Evolutionary conservation across 148 eudicot genomes (phyloP).

Genomic region (Nepenthes gracilis): DNA sequence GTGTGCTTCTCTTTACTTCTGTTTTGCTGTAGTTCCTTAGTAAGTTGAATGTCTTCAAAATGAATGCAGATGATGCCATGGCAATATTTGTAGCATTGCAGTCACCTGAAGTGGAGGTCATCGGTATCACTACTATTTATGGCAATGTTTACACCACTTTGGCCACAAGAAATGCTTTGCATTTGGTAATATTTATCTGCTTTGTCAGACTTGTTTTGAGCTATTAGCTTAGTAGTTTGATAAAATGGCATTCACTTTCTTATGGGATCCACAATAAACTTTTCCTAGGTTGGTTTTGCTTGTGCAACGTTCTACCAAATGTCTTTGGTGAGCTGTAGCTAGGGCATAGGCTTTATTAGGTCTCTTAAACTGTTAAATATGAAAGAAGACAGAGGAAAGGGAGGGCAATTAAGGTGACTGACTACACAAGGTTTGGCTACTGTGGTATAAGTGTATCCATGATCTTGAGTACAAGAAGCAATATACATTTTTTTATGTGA

Average conservation of each 20-base stretch:
- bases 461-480: too few relatives aligned
- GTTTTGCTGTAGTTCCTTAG: background rate
- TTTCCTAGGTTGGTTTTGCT: too few relatives aligned
- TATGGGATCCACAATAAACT: background rate
- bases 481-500: too few relatives aligned
- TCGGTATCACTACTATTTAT: conserved; percentile 83
- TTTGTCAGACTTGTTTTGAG: background rate
- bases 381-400: too few relatives aligned
- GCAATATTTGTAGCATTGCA: conserved; percentile 83
- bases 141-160: conserved; percentile 90
- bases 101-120: conserved; percentile 82
- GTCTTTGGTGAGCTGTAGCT: too few relatives aligned
- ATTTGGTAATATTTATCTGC: conserved; percentile 45
- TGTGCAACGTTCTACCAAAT: too few relatives aligned
- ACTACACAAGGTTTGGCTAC: too few relatives aligned
- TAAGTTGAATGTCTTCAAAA: background rate
- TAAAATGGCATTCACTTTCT: conserved; percentile 3
- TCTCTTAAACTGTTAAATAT: too few relatives aligned
- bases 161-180: conserved; percentile 92
- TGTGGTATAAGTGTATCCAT: too few relatives aligned
- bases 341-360: too few relatives aligned
- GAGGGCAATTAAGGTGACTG: too few relatives aligned
- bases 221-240: background rate
- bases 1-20: background rate
- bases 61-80: conserved; percentile 92